Percentiles rank a stretch among this genome's conserved stretches.
phyloP scores from a whole-genome alignment of 2,329 filamentous ascomycete genomes.

The Kalaharituber pfeilii region DNA sequence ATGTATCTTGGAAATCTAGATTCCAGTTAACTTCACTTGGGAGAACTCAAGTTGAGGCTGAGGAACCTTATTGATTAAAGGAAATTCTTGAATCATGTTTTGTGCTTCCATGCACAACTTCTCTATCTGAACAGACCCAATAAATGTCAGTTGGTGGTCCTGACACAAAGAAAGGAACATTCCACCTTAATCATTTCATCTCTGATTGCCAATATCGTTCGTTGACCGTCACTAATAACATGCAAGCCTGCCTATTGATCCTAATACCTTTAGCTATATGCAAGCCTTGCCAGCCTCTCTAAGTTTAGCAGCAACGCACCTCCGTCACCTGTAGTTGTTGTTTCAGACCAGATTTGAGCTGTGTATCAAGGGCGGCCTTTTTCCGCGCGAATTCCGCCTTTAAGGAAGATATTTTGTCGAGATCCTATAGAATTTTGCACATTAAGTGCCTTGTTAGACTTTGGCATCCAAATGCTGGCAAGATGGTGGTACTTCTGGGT shows the following conservation, averaged over 20 bases:
- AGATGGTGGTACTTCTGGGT: conserved; percentile 46
- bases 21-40: conserved; percentile 1
- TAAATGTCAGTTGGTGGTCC: no score
- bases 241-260: neutral
- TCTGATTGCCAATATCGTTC: no score
- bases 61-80: conserved; percentile 58
- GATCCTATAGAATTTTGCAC: conserved; percentile 35
- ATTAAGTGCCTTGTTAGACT: neutral
- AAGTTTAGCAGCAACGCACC: conserved; percentile 8
- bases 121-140: no score
- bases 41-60: neutral
- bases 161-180: no score
- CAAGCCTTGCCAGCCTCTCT: neutral
- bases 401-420: conserved; percentile 82
- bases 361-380: conserved; percentile 76
- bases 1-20: conserved; percentile 63
- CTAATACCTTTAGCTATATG: neutral
- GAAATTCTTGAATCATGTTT: conserved; percentile 93
- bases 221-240: neutral
- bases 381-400: conserved; percentile 89
- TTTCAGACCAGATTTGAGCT: conserved; percentile 70
- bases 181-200: no score
- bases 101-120: conserved; percentile 92
- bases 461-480: neutral
- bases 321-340: conserved; percentile 86